These are phyloP conservation scores for Chaetothyriales sp. DNA, from an alignment of 2,329 filamentous ascomycete species.

Conservation along the genomic window DNA sequence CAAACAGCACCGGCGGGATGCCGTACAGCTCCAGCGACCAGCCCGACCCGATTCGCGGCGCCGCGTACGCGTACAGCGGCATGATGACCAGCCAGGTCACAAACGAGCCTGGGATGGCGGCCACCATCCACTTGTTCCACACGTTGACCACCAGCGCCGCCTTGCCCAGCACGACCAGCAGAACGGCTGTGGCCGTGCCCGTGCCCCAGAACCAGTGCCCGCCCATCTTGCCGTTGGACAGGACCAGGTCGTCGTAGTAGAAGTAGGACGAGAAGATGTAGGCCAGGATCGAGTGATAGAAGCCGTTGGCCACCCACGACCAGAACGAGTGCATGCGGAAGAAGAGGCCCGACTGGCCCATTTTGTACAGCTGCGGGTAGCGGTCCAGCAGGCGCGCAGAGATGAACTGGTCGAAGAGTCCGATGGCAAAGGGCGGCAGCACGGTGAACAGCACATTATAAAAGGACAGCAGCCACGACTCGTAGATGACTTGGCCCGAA, in stretches of 20 bases:
- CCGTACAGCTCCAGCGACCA: conserved; percentile 78
- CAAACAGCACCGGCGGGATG: conserved; percentile 66
- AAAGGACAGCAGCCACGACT: conserved; percentile 98
- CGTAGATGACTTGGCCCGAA: conserved; percentile 94
- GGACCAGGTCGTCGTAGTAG: conserved; percentile 66
- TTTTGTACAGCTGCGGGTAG: conserved; percentile 87
- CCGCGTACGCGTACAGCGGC: conserved; percentile 72
- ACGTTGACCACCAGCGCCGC: conserved; percentile 89
- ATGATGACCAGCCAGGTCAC: conserved; percentile 83
- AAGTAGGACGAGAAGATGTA: conserved; percentile 74
- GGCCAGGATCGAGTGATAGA: conserved; percentile 89
- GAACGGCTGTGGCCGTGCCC: conserved; percentile 82
- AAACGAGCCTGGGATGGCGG: conserved; percentile 90
- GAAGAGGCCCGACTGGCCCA: conserved; percentile 85
- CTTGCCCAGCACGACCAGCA: conserved; percentile 87
- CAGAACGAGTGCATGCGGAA: conserved; percentile 88
- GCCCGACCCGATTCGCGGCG: conserved; percentile 59
- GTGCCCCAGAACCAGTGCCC: conserved; percentile 98
- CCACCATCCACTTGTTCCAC: conserved; percentile 96
- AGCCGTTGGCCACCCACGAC: conserved; percentile 84
- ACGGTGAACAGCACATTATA: conserved; percentile 99
- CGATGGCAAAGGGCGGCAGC: conserved; percentile 80
- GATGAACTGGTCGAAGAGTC: conserved; percentile 95
- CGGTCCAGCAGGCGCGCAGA: conserved; percentile 84
- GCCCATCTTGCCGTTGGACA: conserved; percentile 64